Evolutionary conservation across 2,329 filamentous ascomycete species (phyloP), one percentile per base, ranked within the genome.

Genomic region (Ceratocystiopsis sp.): DNA sequence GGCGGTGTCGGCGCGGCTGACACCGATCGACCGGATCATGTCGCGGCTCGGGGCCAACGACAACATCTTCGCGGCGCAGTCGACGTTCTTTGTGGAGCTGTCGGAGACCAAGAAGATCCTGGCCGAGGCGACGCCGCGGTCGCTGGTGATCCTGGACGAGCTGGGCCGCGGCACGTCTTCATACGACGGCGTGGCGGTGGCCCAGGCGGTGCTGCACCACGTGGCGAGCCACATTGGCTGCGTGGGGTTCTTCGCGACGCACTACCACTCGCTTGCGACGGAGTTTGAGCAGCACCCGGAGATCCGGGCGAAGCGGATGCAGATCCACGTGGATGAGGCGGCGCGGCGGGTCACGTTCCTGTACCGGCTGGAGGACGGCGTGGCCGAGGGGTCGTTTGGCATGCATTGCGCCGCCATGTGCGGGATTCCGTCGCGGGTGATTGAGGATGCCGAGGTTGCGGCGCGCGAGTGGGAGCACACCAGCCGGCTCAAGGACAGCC

Each of bases 341-440:
- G 73, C 84, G 45, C 74, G 84, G 19, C 77, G 79, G n/a, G 78
- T 98, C n/a, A 95, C 89, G 0, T 98, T 98, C 63, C 59, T 98
- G 44, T 98, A 98, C 65, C 87, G 84, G 55, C 73, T 98, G 0
- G 91, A 96, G 60, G 75, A 84, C 14, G 91, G 91, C 2, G 85
- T 96, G 11, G 91, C 91, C 0, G 87, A 96, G 60, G 91, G 91
- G 15, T 93, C 84, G 55, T 98, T 96, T 55, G 91, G 91, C 53
- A 98, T 98, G 91, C 91, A 98, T 60, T 98, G 91, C 57, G 91
- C 91, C 1, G 80, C 85, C 47, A 98, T 98, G 91, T 98, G 91
- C 54, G 91, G 91, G 1, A 96, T 98, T 49, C 76, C 85, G 0
- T 67, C 68, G 38, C 78, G 78, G 44, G 78, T 98, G 15, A 85